Evolutionary conservation across 2,329 filamentous ascomycete species (phyloP).

Genomic region (Davidsoniella neocaledoniae): DNA sequence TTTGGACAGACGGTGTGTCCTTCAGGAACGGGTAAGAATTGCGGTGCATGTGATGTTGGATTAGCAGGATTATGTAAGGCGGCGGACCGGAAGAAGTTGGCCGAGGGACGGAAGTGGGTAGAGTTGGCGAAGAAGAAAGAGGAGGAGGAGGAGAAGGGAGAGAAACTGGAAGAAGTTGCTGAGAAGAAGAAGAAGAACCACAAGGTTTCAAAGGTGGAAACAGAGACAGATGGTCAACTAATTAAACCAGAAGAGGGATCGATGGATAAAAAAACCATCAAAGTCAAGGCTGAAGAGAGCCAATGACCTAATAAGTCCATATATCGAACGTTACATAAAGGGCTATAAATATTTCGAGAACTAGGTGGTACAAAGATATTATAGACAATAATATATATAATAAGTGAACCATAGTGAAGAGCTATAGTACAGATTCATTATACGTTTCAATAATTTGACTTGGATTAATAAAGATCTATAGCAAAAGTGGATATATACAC

Average conservation of each 20-base stretch:
- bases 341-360: too few relatives aligned
- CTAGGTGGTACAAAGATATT: too few relatives aligned
- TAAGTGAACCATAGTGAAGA: too few relatives aligned
- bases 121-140: slow-evolving; percentile 15
- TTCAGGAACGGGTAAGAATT: slow-evolving; percentile 59
- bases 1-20: slow-evolving; percentile 70
- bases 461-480: too few relatives aligned
- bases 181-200: slow-evolving; percentile 15
- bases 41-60: slow-evolving; percentile 73
- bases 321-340: too few relatives aligned
- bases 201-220: slow-evolving; percentile 15
- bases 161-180: slow-evolving; percentile 15
- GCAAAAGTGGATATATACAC: too few relatives aligned
- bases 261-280: slow-evolving; percentile 1
- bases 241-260: slow-evolving; percentile 21
- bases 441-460: too few relatives aligned
- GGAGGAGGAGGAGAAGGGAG: slow-evolving; percentile 16
- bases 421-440: too few relatives aligned
- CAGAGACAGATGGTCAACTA: slow-evolving; percentile 18
- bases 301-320: not conserved
- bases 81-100: slow-evolving; percentile 48
- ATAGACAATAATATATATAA: too few relatives aligned
- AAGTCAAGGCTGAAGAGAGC: slow-evolving; percentile 8
- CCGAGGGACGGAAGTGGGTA: slow-evolving; percentile 36
- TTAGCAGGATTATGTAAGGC: slow-evolving; percentile 58